Percentiles rank a stretch among this genome's conserved stretches.
Evolutionary conservation across 2,329 filamentous ascomycete genomes (phyloP).

Genomic region (Chalaropsis ovoidea): DNA sequence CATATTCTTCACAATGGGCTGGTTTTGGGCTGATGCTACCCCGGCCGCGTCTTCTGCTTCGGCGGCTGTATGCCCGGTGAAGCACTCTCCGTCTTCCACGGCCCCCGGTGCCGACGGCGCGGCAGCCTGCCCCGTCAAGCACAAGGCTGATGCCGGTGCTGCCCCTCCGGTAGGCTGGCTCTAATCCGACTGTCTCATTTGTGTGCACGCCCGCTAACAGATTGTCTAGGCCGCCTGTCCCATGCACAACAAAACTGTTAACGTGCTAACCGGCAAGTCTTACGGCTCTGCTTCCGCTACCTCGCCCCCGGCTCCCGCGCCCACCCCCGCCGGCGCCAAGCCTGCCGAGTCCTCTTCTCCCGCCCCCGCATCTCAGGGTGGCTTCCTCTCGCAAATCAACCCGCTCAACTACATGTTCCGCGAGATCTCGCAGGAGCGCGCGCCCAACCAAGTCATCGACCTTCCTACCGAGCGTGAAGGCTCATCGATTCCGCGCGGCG

Average conservation of each 20-base stretch:
- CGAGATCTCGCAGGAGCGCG: constrained; percentile 68
- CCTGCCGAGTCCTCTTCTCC: constrained; percentile 31
- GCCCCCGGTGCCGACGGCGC: neutral
- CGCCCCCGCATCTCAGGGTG: constrained; percentile 27
- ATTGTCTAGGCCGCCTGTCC: constrained; percentile 42
- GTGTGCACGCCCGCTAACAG: neutral
- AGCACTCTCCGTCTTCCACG: constrained; percentile 17
- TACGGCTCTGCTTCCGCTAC: constrained; percentile 29
- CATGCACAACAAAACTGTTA: constrained; percentile 47
- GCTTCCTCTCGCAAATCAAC: constrained; percentile 48
- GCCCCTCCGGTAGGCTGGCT: constrained; percentile 17
- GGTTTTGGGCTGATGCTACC: constrained; percentile 51
- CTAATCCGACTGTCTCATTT: neutral
- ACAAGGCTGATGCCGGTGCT: constrained; percentile 18
- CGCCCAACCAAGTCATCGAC: constrained; percentile 58
- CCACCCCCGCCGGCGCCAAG: constrained; percentile 41
- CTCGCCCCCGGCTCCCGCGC: constrained; percentile 30
- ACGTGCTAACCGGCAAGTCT: constrained; percentile 35
- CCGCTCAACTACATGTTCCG: constrained; percentile 93
- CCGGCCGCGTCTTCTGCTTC: constrained; percentile 29
- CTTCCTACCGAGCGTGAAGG: constrained; percentile 73
- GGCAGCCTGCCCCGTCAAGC: constrained; percentile 16
- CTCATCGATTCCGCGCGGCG: constrained; percentile 84
- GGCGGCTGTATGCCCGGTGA: constrained; percentile 19
- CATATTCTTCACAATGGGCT: constrained; percentile 41